These are phyloP conservation scores for Selaginella tamariscina DNA, from an alignment of 75 land plant species.

Conservation along the genomic window DNA sequence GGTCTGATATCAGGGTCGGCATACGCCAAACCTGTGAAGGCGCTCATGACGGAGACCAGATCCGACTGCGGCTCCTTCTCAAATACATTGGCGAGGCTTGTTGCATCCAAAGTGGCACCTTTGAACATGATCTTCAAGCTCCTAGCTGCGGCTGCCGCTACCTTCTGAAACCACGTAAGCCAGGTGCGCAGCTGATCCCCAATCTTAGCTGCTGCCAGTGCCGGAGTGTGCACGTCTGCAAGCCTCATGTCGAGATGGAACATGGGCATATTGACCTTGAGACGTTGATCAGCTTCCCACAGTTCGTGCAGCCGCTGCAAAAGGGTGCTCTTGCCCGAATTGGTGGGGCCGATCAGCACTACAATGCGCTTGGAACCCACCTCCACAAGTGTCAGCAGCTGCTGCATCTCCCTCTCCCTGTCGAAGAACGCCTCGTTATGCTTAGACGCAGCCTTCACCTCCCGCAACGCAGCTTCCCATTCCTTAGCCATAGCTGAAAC, in stretches of 20 bases:
- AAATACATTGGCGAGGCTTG: background rate
- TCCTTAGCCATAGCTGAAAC: too few species aligned
- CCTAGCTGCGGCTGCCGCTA: background rate
- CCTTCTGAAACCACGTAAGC: background rate
- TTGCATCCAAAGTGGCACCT: background rate
- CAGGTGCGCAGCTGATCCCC: background rate
- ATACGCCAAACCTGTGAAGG: slow-evolving; percentile 3
- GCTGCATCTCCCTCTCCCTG: slow-evolving; percentile 1
- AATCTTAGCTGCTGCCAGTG: background rate
- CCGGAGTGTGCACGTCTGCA: slow-evolving; percentile 1
- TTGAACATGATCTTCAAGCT: background rate
- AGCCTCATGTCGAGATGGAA: slow-evolving; percentile 1
- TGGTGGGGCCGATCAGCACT: background rate
- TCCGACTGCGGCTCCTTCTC: background rate
- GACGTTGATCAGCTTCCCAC: background rate
- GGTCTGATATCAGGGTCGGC: background rate
- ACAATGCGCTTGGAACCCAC: background rate
- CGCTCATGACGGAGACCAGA: background rate
- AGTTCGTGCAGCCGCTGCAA: background rate
- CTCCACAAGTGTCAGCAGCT: background rate
- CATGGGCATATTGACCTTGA: background rate
- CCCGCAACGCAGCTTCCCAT: too few species aligned
- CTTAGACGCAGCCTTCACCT: background rate
- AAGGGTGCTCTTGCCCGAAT: background rate
- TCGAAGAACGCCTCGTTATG: background rate